A percentile compares a stretch with the other conserved stretches of the same genome.
Evolutionary conservation across 2,329 filamentous ascomycete species (phyloP).

Genomic region (Neofusicoccum sp.): DNA sequence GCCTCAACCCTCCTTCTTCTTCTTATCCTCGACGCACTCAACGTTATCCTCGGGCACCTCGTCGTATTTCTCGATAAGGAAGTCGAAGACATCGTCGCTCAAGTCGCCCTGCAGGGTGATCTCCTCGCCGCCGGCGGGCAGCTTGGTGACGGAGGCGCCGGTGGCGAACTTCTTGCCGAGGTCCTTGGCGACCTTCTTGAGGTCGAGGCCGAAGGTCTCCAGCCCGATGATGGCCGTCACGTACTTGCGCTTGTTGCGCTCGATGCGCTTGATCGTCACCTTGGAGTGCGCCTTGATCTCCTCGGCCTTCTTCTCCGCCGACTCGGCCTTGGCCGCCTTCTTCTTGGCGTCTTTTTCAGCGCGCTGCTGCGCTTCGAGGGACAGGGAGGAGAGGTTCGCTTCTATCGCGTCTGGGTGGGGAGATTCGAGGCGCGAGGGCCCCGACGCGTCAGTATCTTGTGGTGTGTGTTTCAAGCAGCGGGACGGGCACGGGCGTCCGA

Average conservation of each 20-base stretch:
- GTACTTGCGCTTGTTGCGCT: constrained; percentile 96
- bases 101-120: constrained; percentile 98
- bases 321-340: constrained; percentile 92
- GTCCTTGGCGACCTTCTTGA: constrained; percentile 96
- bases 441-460: not conserved
- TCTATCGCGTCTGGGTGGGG: constrained; percentile 62
- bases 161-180: constrained; percentile 99
- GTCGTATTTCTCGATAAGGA: constrained; percentile 84
- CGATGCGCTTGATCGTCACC: constrained; percentile 92
- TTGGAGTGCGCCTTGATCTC: constrained; percentile 82
- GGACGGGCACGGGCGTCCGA: not conserved
- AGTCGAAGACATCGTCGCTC: constrained; percentile 91
- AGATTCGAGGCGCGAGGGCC: too few relatives aligned
- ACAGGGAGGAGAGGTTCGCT: constrained; percentile 82
- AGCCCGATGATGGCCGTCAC: constrained; percentile 91
- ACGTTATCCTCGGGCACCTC: constrained; percentile 94
- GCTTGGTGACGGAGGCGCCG: constrained; percentile 88
- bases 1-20: constrained; percentile 12
- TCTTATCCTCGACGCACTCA: constrained; percentile 40
- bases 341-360: constrained; percentile 95
- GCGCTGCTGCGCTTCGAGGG: constrained; percentile 88
- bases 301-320: constrained; percentile 79
- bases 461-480: not conserved
- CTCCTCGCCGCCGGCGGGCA: constrained; percentile 83
- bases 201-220: constrained; percentile 85